A percentile compares a stretch with the other conserved stretches of the same genome.
These are phyloP conservation scores for Sugiyamaella mastotermitis DNA, from an alignment of 805 yeast species.

Conservation along the genomic window DNA sequence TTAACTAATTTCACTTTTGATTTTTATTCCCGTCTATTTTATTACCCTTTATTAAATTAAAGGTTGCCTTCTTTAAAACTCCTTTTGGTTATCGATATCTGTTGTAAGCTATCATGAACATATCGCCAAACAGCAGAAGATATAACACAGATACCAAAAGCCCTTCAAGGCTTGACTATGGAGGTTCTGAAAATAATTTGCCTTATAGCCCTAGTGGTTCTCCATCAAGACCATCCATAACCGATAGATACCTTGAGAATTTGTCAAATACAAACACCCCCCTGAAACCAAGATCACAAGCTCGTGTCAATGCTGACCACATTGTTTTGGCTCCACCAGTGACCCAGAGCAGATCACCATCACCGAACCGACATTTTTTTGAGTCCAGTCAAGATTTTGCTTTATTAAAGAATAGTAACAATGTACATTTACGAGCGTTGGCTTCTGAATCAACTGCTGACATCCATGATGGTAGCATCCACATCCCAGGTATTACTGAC, in stretches of 20 bases:
- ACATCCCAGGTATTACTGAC: slow-evolving; percentile 27
- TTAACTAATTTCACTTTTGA: too few relatives aligned
- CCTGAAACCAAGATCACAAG: slow-evolving; percentile 16
- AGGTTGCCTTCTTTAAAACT: too few relatives aligned
- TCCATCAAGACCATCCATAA: slow-evolving; percentile 6
- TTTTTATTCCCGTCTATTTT: too few relatives aligned
- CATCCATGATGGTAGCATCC: slow-evolving; percentile 8
- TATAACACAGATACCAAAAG: too few relatives aligned
- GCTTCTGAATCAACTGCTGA: slow-evolving; percentile 12
- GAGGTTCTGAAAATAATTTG: slow-evolving; percentile 7
- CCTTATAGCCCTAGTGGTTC: background rate
- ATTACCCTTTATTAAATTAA: too few relatives aligned
- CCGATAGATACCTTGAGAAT: slow-evolving; percentile 20
- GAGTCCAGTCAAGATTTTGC: slow-evolving; percentile 14
- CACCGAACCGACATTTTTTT: slow-evolving; percentile 11
- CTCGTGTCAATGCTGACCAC: slow-evolving; percentile 12
- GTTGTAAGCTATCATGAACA: too few relatives aligned
- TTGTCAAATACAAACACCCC: slow-evolving; percentile 10
- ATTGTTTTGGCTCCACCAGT: slow-evolving; percentile 5
- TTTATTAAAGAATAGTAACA: slow-evolving; percentile 19
- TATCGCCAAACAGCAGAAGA: too few relatives aligned
- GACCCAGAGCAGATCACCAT: slow-evolving; percentile 11
- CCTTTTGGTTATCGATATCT: too few relatives aligned
- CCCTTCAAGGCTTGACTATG: background rate
- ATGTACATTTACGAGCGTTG: slow-evolving; percentile 22